A percentile compares a stretch with the other conserved stretches of the same genome.
Conservation (phyloP, 2,329 filamentous ascomycete species). For the Talaromyces rugulosus region DNA sequence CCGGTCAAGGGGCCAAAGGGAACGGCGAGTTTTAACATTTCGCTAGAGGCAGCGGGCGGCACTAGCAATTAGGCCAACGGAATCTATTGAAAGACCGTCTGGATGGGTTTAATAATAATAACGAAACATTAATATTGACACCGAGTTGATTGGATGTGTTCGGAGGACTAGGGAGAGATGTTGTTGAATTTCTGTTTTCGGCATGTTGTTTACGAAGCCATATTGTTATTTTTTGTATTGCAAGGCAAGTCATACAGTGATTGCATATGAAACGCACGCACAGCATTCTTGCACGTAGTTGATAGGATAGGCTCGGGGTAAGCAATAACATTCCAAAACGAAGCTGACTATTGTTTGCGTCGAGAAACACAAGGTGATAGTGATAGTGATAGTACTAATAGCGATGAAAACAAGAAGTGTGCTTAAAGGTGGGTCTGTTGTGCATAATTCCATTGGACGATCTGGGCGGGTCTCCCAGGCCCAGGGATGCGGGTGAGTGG, state of each 20-base stretch:
- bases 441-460: not conserved
- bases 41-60: not conserved
- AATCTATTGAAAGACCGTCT: not conserved
- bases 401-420: no score
- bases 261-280: not conserved
- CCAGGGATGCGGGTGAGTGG: not conserved
- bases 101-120: not conserved
- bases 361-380: no score
- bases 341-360: not conserved
- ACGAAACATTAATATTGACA: not conserved
- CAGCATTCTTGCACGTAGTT: not conserved
- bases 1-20: not conserved
- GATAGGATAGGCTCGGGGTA: not conserved
- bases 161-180: not conserved
- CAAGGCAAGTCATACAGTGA: not conserved
- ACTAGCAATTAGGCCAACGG: not conserved
- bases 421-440: no score
- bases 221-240: not conserved
- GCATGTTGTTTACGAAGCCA: not conserved
- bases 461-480: not conserved
- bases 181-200: not conserved
- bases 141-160: not conserved
- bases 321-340: not conserved
- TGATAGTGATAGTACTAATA: no score
- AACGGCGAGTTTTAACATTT: not conserved